Percentiles rank a stretch among this genome's conserved stretches.
phyloP scores from a whole-genome alignment of 2,329 filamentous ascomycete genomes.

The Zasmidium angulare region DNA sequence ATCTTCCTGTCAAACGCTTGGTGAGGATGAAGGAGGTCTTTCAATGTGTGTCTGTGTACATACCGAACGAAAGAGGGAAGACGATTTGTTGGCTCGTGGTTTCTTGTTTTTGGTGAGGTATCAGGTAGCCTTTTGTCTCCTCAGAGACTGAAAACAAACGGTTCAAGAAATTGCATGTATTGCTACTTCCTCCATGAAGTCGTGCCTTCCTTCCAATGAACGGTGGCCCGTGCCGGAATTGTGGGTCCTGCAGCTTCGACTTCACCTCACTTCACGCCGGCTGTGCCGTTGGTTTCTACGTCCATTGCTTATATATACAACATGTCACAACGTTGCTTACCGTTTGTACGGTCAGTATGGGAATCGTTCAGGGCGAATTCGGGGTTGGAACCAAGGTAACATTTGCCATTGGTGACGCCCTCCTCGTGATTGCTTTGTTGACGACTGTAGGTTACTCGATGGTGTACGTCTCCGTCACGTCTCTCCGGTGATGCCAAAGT shows the following conservation, averaged over 20 bases:
- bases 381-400: constrained; percentile 81
- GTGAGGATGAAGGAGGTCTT: background rate
- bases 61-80: too few species aligned
- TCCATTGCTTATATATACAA: background rate
- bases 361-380: constrained; percentile 78
- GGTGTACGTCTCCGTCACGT: constrained; percentile 22
- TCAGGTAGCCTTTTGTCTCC: too few species aligned
- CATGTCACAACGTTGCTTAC: constrained; percentile 27
- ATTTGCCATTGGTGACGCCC: background rate
- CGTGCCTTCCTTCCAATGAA: too few species aligned
- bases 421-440: background rate
- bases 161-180: too few species aligned
- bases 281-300: background rate
- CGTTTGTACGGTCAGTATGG: constrained; percentile 35
- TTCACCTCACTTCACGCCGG: background rate
- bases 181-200: too few species aligned
- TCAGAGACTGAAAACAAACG: too few species aligned
- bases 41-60: too few species aligned
- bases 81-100: too few species aligned
- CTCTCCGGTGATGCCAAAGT: too few species aligned
- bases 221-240: too few species aligned
- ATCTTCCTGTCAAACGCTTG: background rate
- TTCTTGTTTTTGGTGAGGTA: too few species aligned
- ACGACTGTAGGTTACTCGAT: constrained; percentile 41
- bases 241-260: too few species aligned